Conservation (phyloP, 2,329 filamentous ascomycete species). For the Neospermospora avenae region DNA sequence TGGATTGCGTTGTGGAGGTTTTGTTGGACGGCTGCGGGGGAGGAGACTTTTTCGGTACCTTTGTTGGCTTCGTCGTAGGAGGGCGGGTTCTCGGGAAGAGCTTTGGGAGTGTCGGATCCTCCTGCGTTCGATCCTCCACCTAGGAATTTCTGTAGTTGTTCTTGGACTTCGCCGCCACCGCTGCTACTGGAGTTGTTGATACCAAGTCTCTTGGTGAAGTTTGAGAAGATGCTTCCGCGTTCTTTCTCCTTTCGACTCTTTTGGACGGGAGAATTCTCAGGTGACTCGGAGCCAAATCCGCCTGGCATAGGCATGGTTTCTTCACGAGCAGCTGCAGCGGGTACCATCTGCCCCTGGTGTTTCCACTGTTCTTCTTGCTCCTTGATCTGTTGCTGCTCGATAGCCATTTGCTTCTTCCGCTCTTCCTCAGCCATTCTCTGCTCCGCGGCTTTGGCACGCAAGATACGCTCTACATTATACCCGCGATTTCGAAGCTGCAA, state of each 20-base stretch:
- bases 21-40: constrained; percentile 59
- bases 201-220: constrained; percentile 64
- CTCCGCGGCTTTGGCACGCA: constrained; percentile 83
- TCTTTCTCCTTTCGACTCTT: constrained; percentile 32
- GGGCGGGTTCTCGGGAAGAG: constrained; percentile 25
- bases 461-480: constrained; percentile 94
- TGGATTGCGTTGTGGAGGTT: constrained; percentile 77
- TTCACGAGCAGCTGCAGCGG: constrained; percentile 18
- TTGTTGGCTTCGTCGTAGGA: constrained; percentile 27
- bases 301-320: constrained; percentile 61
- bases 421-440: constrained; percentile 83
- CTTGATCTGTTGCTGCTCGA: constrained; percentile 66
- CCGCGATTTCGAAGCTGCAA: constrained; percentile 79
- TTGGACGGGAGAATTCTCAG: constrained; percentile 48
- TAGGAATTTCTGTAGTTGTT: constrained; percentile 45
- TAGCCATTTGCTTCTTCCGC: constrained; percentile 68
- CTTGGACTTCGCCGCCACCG: constrained; percentile 39
- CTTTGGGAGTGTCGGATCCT: neutral
- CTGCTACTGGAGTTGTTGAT: constrained; percentile 47
- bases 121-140: constrained; percentile 15
- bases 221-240: constrained; percentile 58
- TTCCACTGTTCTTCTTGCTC: constrained; percentile 51
- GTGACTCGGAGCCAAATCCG: constrained; percentile 62
- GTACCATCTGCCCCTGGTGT: constrained; percentile 25
- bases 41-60: constrained; percentile 48